Percentiles rank a stretch among this genome's conserved stretches.
Evolutionary conservation across 2,329 filamentous ascomycete genomes (phyloP).

Genomic region (Elsinoe batatas): DNA sequence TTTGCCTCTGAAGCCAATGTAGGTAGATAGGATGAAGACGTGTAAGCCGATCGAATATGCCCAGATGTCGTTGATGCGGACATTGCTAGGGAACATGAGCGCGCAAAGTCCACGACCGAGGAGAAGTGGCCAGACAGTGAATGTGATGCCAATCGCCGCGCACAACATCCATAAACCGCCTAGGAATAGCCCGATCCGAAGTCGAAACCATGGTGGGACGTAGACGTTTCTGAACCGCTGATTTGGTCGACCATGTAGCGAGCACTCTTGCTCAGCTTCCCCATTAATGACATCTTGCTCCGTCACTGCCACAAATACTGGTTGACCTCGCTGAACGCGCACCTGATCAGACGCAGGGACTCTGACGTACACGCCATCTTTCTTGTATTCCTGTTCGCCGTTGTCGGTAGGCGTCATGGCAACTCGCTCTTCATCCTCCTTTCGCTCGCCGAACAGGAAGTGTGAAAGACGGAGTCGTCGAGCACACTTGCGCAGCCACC

Average conservation of each 20-base stretch:
- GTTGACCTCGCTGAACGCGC: slow-evolving; percentile 74
- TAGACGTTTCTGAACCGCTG: slow-evolving; percentile 45
- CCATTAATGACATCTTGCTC: slow-evolving; percentile 46
- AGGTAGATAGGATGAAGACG: slow-evolving; percentile 59
- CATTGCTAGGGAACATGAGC: slow-evolving; percentile 57
- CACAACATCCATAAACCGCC: slow-evolving; percentile 89
- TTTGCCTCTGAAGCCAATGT: slow-evolving; percentile 33
- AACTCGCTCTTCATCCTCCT: slow-evolving; percentile 60
- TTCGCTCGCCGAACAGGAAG: slow-evolving; percentile 83
- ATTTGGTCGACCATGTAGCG: slow-evolving; percentile 27
- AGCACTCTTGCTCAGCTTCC: slow-evolving; percentile 13
- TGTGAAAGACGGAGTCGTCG: slow-evolving; percentile 70
- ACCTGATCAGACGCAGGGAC: slow-evolving; percentile 94
- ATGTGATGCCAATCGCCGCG: slow-evolving; percentile 71
- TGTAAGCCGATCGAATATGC: slow-evolving; percentile 89
- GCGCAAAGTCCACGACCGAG: slow-evolving; percentile 74
- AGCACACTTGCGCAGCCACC: slow-evolving; percentile 92
- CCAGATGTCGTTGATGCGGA: slow-evolving; percentile 87
- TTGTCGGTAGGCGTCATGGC: background rate
- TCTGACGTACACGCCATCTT: slow-evolving; percentile 65
- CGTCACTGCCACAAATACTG: slow-evolving; percentile 70
- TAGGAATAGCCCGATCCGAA: slow-evolving; percentile 76
- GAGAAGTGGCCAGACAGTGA: slow-evolving; percentile 77
- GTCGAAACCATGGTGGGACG: slow-evolving; percentile 77
- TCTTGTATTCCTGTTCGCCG: slow-evolving; percentile 44